Evolutionary conservation across 129 eudicot species (phyloP).

Genomic region (Arctium minus): DNA sequence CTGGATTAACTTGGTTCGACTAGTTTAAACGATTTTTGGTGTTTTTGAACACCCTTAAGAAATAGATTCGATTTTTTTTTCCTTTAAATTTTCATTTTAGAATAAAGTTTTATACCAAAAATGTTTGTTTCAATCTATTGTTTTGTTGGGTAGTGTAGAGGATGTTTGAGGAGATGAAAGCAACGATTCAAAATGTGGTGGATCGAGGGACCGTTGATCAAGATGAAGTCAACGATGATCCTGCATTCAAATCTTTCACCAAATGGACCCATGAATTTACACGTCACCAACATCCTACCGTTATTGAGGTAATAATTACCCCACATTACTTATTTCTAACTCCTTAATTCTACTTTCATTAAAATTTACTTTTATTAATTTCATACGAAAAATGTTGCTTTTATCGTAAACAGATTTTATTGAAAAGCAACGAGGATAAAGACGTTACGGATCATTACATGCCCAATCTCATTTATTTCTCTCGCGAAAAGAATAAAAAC

Average conservation of each 20-base stretch:
- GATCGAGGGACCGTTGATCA: conserved; percentile 38
- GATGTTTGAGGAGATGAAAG: conserved; percentile 45
- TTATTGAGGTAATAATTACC: conserved; percentile 45
- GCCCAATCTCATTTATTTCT: conserved; percentile 72
- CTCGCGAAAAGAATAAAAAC: conserved; percentile 47
- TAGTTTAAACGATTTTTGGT: no score
- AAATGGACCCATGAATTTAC: conserved; percentile 62
- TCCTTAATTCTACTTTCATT: no score
- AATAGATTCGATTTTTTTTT: no score
- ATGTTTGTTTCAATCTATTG: not conserved
- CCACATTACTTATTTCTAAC: no score
- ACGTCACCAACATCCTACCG: conserved; percentile 63
- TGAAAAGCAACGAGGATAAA: conserved; percentile 30
- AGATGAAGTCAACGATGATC: conserved; percentile 22
- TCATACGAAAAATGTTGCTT: conserved; percentile 29
- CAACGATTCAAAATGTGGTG: conserved; percentile 34
- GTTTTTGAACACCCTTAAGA: no score
- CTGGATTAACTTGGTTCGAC: no score
- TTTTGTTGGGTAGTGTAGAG: not conserved
- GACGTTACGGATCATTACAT: conserved; percentile 38
- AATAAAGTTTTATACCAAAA: no score
- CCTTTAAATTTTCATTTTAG: no score
- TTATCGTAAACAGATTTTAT: conserved; percentile 42
- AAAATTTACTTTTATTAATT: not conserved
- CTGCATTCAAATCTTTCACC: conserved; percentile 28